phyloP scores from a whole-genome alignment of 2,329 filamentous ascomycete genomes.

The Neonectria neomacrospora region DNA sequence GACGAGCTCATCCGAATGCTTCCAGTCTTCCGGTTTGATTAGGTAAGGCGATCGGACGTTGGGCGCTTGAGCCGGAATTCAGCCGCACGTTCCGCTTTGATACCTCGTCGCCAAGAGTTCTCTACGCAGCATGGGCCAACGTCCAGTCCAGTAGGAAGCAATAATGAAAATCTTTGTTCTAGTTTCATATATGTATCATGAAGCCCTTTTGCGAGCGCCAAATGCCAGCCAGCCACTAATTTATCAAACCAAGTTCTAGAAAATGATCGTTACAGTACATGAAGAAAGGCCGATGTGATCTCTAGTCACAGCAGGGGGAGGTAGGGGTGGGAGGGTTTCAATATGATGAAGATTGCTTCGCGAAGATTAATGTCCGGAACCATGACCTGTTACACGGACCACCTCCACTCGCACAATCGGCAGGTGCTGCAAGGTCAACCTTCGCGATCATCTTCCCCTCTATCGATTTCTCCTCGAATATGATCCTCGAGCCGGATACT shows the following conservation, averaged over 20 bases:
- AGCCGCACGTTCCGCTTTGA: constrained; percentile 25
- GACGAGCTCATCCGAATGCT: constrained; percentile 29
- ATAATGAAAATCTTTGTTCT: constrained; percentile 15
- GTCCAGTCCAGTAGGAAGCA: not conserved
- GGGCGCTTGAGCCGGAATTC: constrained; percentile 18
- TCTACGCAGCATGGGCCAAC: not conserved
- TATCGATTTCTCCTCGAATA: constrained; percentile 78
- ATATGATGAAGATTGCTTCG: constrained; percentile 17
- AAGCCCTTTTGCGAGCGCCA: constrained; percentile 24
- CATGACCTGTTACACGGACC: constrained; percentile 32
- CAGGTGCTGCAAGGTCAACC: constrained; percentile 36
- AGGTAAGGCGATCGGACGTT: constrained; percentile 6
- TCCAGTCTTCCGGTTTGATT: constrained; percentile 19
- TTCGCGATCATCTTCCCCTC: constrained; percentile 52
- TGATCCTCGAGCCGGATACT: constrained; percentile 73
- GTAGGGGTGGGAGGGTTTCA: constrained; percentile 10
- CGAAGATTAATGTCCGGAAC: constrained; percentile 38
- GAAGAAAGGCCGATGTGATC: constrained; percentile 16
- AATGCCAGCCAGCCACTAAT: constrained; percentile 22
- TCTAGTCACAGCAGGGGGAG: constrained; percentile 7
- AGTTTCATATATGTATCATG: constrained; percentile 17
- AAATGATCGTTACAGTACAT: constrained; percentile 27
- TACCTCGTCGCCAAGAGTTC: not conserved
- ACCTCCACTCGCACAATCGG: constrained; percentile 28
- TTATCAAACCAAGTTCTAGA: constrained; percentile 28